A percentile compares a stretch with the other conserved stretches of the same genome.
Evolutionary conservation across 768 basidiomycete species (phyloP).

Genomic region (Mycena amicta): DNA sequence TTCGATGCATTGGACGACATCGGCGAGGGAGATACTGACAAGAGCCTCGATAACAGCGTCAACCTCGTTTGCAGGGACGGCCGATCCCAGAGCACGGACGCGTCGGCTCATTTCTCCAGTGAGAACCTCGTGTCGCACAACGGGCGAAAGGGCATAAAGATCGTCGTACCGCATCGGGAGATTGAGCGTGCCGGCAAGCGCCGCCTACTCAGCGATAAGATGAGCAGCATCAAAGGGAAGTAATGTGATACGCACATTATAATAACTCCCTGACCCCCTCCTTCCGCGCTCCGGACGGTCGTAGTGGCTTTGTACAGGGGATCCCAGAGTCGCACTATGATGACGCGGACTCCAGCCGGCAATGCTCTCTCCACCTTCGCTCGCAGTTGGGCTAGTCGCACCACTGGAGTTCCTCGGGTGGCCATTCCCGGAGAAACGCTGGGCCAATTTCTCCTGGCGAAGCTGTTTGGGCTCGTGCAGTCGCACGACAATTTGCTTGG

Average conservation of each 20-base stretch:
- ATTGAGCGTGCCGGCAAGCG: slow-evolving; percentile 76
- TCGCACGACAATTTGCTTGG: slow-evolving; percentile 82
- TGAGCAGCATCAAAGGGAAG: slow-evolving; percentile 12
- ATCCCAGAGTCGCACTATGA: slow-evolving; percentile 53
- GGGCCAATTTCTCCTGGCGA: slow-evolving; percentile 86
- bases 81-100: slow-evolving; percentile 54
- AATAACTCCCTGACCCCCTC: slow-evolving; percentile 85
- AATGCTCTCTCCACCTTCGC: slow-evolving; percentile 79
- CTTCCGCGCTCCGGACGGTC: slow-evolving; percentile 69
- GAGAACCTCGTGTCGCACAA: slow-evolving; percentile 84
- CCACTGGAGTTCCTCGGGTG: slow-evolving; percentile 83
- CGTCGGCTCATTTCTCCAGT: slow-evolving; percentile 82
- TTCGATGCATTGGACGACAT: slow-evolving; percentile 77
- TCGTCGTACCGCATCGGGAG: slow-evolving; percentile 89
- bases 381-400: slow-evolving; percentile 81
- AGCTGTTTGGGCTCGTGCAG: slow-evolving; percentile 90
- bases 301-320: slow-evolving; percentile 53
- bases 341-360: slow-evolving; percentile 76
- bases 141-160: slow-evolving; percentile 77
- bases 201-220: slow-evolving; percentile 54
- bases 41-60: slow-evolving; percentile 73
- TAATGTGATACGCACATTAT: slow-evolving; percentile 55
- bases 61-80: slow-evolving; percentile 51
- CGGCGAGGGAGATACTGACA: slow-evolving; percentile 68
- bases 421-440: slow-evolving; percentile 73